Conservation (phyloP, 306 rosid genomes). For the Ammopiptanthus mongolicus region DNA sequence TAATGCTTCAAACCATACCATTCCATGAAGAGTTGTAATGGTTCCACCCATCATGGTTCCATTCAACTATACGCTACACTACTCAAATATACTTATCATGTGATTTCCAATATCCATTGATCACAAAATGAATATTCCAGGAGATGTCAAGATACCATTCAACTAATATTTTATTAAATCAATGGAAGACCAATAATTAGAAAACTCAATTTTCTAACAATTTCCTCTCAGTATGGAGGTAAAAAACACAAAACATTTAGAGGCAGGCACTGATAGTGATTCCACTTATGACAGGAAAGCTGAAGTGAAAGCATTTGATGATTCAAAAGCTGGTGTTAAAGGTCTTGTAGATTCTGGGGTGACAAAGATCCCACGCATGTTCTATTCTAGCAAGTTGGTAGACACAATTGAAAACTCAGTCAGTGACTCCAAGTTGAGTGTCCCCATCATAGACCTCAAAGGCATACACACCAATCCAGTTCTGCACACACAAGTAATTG, state of each 20-base stretch:
- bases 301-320: constrained; percentile 39
- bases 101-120: no score
- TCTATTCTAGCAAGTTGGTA: background rate
- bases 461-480: background rate
- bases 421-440: background rate
- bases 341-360: constrained; percentile 42
- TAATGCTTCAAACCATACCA: no score
- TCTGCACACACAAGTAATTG: background rate
- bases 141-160: no score
- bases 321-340: constrained; percentile 40
- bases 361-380: constrained; percentile 40
- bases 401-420: background rate
- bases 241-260: background rate
- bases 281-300: constrained; percentile 29
- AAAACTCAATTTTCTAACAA: no score
- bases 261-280: background rate
- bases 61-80: no score
- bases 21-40: no score
- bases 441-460: constrained; percentile 32
- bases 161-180: no score
- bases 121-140: no score
- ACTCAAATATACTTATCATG: no score
- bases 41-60: no score
- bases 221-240: background rate
- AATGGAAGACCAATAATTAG: no score